phyloP scores from a whole-genome alignment of 177 flowering plant species.

The Tripterygium wilfordii region DNA sequence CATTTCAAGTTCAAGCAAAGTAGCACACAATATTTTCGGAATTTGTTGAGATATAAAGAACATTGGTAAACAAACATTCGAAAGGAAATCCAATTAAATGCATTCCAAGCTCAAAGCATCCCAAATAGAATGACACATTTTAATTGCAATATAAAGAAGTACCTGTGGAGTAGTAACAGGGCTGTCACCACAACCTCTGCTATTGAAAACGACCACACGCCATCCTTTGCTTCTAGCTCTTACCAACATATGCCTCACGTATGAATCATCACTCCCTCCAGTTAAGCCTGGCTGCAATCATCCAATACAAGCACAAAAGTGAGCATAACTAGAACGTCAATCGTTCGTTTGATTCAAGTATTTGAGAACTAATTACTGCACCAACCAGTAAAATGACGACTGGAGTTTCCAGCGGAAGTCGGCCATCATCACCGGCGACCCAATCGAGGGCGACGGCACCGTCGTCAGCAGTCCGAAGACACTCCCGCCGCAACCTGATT shows the following conservation, averaged over 20 bases:
- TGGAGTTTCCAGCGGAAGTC: conserved; percentile 54
- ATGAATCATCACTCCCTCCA: conserved; percentile 87
- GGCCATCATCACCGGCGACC: conserved; percentile 64
- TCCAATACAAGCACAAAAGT: too few species aligned
- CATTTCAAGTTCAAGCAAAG: too few species aligned
- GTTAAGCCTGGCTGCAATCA: conserved; percentile 84
- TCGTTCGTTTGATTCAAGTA: background rate
- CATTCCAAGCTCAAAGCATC: background rate
- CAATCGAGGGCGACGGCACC: conserved; percentile 87
- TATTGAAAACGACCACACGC: conserved; percentile 87
- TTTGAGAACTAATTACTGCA: background rate
- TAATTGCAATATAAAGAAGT: background rate
- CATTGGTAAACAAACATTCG: too few species aligned
- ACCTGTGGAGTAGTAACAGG: conserved; percentile 93
- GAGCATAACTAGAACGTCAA: too few species aligned
- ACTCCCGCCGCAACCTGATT: conserved; percentile 62
- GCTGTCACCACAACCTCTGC: conserved; percentile 86
- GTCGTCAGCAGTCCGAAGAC: conserved; percentile 59
- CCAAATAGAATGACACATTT: background rate
- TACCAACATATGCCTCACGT: conserved; percentile 83
- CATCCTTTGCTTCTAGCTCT: conserved; percentile 72
- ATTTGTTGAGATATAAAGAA: too few species aligned
- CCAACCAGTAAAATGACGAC: conserved; percentile 83
- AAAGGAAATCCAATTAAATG: too few species aligned
- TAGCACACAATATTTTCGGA: too few species aligned